Evolutionary conservation across 2,329 filamentous ascomycete species (phyloP), one percentile per base, ranked within the genome.

Genomic region (Colletotrichum tanaceti): DNA sequence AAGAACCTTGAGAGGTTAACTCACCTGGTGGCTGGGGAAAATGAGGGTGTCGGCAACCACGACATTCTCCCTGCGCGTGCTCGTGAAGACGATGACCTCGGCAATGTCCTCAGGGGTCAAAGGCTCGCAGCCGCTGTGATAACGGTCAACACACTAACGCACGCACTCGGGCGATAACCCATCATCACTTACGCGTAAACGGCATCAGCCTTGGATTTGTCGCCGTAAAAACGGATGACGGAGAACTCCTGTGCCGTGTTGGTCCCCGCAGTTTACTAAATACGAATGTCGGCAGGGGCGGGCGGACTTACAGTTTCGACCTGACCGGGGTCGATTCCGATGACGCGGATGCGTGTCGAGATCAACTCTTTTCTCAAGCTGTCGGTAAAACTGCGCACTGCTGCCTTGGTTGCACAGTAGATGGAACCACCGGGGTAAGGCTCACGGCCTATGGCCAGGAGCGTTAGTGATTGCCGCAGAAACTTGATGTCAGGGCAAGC

Each of bases 351-450:
- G 64, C 92, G 86, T 20, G 91, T 93, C 7, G 91, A 85, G 73
- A 98, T 91, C 68, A 97, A 85, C 81, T 98, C 94, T 78, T 90
- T 93, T 73, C 94, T 86, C 77, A 98, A 80, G 13, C 91, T 87
- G 65, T 97, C 93, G 0, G 93, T 94, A 81, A 97, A 97, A 73
- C 87, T 91, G 73, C 91, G 88, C 64, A 97, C 91, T 1, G 94
- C 94, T 22, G 94, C 93, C 82, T 98, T 98, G 68, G 92, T 94
- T 1, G 94, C 93, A 79, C 94, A 97, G 86, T 98, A 98, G 77
- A 97, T 97, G 77, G 90, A 90, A 35, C 94, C 94, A 58, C 93
- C 93, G 1, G 89, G 84, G 79, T 97, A 98, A 13, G 93, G 87
- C 74, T 97, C 94, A 52, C 94, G 87, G 38, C 93, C 80, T 78